Evolutionary conservation across 2,329 filamentous ascomycete species (phyloP), one percentile per base, ranked within the genome.

Genomic region (Cladophialophora bantiana): DNA sequence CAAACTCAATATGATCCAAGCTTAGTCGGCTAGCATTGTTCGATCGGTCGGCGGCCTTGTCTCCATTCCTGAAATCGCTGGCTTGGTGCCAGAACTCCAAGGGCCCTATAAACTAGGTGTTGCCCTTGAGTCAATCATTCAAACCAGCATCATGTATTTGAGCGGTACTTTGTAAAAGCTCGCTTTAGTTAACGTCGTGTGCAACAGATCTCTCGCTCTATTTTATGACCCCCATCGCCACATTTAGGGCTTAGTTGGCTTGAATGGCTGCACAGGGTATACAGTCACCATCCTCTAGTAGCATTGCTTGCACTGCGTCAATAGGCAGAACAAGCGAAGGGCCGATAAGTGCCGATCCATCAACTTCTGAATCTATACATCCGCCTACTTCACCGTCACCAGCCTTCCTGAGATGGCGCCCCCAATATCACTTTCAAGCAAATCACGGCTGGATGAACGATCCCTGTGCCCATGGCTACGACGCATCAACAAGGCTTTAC

Each of bases 391-490:
- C 45, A 4, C 18, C 45, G 26, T 4, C 18, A 50, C 45, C 45
- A 78, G 20, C 15, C 9, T 52, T 60, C 40, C 34, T 4, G 7
- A 38, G 40, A 34, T 60, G 58, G 73, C 68, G 72, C 13, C 77
- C 77, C 40, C 71, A 70, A 1, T 80, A 75, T 62, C 80, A 82
- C 66, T 61, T 81, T 5, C 73, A 73, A 13, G 75, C 80, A 1
- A 75, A 76, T 7, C 65, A 62, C 36, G 77, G 78, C 20, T 82
- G 80, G 80, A 74, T 81, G 71, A 82, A 82, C 58, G 80, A 82
- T 54, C 81, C 81, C 4, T 82, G 79, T 67, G 81, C 76, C 1
- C 75, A 77, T 3, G 76, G 77, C 20, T 81, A 79, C 62, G 79
- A 82, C 55, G 74, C 78, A 2, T 59, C 64, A 20, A 81, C 78